Conservation (phyloP, 768 basidiomycete species). For the Infundibulicybe gibba region DNA sequence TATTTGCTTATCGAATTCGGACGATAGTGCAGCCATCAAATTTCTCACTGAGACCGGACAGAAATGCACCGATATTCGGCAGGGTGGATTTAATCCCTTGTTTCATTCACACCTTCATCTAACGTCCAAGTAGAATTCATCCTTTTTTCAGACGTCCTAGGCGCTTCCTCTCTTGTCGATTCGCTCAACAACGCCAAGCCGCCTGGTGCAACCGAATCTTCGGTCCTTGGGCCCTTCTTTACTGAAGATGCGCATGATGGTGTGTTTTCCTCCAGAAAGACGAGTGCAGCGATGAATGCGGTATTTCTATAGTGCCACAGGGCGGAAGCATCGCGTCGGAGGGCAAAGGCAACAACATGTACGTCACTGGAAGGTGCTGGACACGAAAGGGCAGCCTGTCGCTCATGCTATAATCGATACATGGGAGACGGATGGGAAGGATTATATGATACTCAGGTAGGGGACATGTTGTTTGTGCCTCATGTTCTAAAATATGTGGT, state of each 20-base stretch:
- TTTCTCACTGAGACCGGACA: slow-evolving; percentile 78
- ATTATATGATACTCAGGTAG: slow-evolving; percentile 34
- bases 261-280: slow-evolving; percentile 24
- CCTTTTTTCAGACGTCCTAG: slow-evolving; percentile 79
- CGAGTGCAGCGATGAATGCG: not conserved
- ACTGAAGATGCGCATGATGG: slow-evolving; percentile 74
- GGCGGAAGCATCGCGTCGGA: slow-evolving; percentile 84
- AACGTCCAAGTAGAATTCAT: slow-evolving; percentile 62
- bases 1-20: not conserved
- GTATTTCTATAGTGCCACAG: slow-evolving; percentile 42
- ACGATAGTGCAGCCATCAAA: slow-evolving; percentile 53
- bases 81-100: slow-evolving; percentile 28
- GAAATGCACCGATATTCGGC: slow-evolving; percentile 64
- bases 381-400: slow-evolving; percentile 64
- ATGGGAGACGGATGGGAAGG: slow-evolving; percentile 80
- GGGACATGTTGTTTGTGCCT: slow-evolving; percentile 7
- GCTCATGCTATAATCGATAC: slow-evolving; percentile 68
- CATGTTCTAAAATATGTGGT: slow-evolving; percentile 18
- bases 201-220: slow-evolving; percentile 64
- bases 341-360: slow-evolving; percentile 84
- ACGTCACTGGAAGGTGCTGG: slow-evolving; percentile 64
- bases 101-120: slow-evolving; percentile 10
- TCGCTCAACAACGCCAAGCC: slow-evolving; percentile 65
- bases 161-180: slow-evolving; percentile 77
- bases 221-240: slow-evolving; percentile 81